Evolutionary conservation across 768 basidiomycete species (phyloP), one percentile per base, ranked within the genome.

Genomic region (Bullera alba): DNA sequence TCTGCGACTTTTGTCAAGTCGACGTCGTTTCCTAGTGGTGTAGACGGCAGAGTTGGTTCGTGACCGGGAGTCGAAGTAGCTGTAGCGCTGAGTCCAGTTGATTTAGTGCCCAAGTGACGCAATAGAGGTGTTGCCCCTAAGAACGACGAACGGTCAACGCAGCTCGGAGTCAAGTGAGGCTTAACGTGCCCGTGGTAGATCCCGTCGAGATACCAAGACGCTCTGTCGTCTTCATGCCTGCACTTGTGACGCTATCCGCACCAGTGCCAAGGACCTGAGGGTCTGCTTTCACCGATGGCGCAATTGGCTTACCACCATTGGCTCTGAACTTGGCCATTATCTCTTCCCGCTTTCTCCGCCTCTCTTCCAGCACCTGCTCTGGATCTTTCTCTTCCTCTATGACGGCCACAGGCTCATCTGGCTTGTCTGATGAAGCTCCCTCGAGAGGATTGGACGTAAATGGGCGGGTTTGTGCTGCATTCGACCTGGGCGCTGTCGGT

Each of bases 1-100:
- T 82, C 79, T 21, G 76, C 77, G 37, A 79, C 79, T 64, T 88
- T 89, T 1, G 80, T 81, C 4, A 89, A 76, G 26, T 81, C 77
- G 60, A 91, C 87, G 17, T 59, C 63, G 76, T 77, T 27, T 4
- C 62, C 62, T 3, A 56, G 25, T 2, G 66, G 66, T 2, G 66
- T 65, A 21, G 54, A 48, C 2, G 63, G 58, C 2, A 68, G 39
- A 38, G 57, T 48, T 5, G 62, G 65, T 16, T 56, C 59, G 16
- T 58, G 49, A 0, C 35, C 44, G 14, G 54, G 42, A 12, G 58
- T 30, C 8, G 42, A 47, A 19, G 59, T 51, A 26, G 36, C 48
- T 21, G 51, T 41, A n/a, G 58, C 45, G 26, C 46, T 42, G 42
- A 47, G 41, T 4, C 54, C 48, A 23, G 60, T 49, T 30, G 64